Evolutionary conservation across 148 eudicot species (phyloP).

Genomic region (Diospyros lotus): DNA sequence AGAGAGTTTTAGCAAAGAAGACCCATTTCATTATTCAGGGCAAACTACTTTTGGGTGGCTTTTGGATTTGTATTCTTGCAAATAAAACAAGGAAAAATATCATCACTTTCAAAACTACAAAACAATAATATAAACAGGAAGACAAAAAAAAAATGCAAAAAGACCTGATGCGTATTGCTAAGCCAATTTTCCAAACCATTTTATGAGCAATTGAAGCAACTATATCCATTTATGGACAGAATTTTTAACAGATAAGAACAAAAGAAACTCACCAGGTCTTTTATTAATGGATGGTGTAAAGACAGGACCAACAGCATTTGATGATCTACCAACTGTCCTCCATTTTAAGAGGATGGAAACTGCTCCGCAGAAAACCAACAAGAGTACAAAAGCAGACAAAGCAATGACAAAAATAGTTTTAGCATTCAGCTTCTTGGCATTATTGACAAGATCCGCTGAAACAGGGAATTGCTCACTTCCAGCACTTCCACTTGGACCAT

Average conservation of each 20-base stretch:
- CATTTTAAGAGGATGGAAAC: constrained; percentile 53
- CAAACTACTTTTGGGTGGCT: neutral
- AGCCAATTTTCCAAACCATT: neutral
- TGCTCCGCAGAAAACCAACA: constrained; percentile 59
- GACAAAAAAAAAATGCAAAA: neutral
- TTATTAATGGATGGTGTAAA: constrained; percentile 58
- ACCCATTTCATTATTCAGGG: neutral
- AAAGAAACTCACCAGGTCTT: constrained; percentile 52
- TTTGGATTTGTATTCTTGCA: neutral
- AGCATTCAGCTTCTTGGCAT: constrained; percentile 51
- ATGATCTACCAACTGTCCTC: constrained; percentile 61
- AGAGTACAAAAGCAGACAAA: constrained; percentile 63
- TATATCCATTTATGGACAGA: neutral
- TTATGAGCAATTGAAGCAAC: neutral
- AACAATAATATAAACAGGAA: neutral
- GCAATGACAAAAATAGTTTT: constrained; percentile 57
- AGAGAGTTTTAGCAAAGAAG: neutral
- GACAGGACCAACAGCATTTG: constrained; percentile 69
- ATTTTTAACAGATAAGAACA: neutral
- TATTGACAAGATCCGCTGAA: constrained; percentile 56
- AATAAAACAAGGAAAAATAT: no score
- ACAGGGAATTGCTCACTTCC: constrained; percentile 61
- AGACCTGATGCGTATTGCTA: neutral
- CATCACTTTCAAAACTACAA: no score
- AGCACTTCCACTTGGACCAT: constrained; percentile 58